These are phyloP conservation scores for Saturnispora zaruensis DNA, from an alignment of 805 yeast species.

Conservation along the genomic window DNA sequence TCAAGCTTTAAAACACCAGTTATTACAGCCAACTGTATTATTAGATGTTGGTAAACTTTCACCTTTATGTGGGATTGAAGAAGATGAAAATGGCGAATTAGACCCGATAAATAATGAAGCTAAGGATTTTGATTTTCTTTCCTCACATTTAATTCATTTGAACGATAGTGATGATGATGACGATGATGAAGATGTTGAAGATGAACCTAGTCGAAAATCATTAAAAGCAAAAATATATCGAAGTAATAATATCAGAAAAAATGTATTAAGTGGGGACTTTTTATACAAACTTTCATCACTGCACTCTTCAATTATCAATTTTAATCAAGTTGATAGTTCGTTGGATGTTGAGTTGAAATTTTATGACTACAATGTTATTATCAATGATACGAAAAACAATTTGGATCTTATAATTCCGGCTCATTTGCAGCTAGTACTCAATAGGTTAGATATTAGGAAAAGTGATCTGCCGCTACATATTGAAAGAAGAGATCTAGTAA, in stretches of 20 bases:
- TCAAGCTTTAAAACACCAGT: conserved; percentile 47
- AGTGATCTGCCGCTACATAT: not conserved
- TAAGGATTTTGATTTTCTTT: not conserved
- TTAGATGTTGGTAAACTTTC: conserved; percentile 50
- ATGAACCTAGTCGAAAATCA: not conserved
- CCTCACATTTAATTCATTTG: not conserved
- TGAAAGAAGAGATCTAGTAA: conserved; percentile 14
- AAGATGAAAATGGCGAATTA: conserved; percentile 4
- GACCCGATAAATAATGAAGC: not conserved
- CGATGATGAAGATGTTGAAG: not conserved
- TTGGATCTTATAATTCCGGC: conserved; percentile 9
- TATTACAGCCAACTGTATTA: conserved; percentile 38
- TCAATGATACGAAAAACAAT: not conserved
- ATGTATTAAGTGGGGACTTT: conserved; percentile 1
- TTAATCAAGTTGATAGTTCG: not conserved
- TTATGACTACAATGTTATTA: conserved; percentile 11
- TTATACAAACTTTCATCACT: conserved; percentile 1
- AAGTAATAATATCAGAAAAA: not conserved
- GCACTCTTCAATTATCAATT: not conserved
- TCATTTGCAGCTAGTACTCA: conserved; percentile 10
- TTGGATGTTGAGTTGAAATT: conserved; percentile 1
- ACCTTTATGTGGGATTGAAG: conserved; percentile 30
- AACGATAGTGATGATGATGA: not conserved
- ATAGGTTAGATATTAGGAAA: conserved; percentile 5
- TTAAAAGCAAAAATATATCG: not conserved